Conservation (phyloP, 345 rosid genomes). For the Ceriops zippeliana region DNA sequence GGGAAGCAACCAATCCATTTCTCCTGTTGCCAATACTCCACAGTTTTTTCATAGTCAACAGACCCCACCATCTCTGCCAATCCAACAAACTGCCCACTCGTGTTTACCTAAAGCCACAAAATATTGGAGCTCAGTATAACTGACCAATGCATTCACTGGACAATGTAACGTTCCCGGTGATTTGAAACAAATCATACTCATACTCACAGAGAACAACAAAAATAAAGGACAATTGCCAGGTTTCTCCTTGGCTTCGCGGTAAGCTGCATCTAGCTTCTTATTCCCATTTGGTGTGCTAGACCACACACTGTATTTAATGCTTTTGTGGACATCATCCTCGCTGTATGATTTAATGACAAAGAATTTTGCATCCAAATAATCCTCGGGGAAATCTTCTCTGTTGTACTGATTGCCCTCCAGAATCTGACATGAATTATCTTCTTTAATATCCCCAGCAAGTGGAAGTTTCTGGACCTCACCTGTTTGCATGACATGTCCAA, state of each 20-base stretch:
- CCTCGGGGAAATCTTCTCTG: conserved; percentile 49
- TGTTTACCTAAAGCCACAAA: conserved; percentile 55
- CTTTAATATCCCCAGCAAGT: conserved; percentile 25
- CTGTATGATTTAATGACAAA: conserved; percentile 76
- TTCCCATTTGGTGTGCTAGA: conserved; percentile 74
- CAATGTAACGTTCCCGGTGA: conserved; percentile 1
- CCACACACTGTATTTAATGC: conserved; percentile 74
- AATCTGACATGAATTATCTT: conserved; percentile 23
- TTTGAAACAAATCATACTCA: conserved; percentile 30
- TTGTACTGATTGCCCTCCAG: conserved; percentile 46
- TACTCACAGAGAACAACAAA: conserved; percentile 73
- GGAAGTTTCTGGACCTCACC: conserved; percentile 32
- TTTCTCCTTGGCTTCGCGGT: conserved; percentile 47
- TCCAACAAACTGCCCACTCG: conserved; percentile 86
- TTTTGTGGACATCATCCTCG: conserved; percentile 83
- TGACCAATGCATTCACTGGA: not conserved
- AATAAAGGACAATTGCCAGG: conserved; percentile 53
- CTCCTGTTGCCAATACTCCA: conserved; percentile 83
- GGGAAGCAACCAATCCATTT: conserved; percentile 83
- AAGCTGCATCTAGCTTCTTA: conserved; percentile 71
- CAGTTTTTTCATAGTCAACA: conserved; percentile 61
- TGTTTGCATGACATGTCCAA: conserved; percentile 24
- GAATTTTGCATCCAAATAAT: conserved; percentile 51
- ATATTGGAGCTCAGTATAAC: conserved; percentile 4
- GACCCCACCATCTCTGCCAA: conserved; percentile 74